These are phyloP conservation scores for Moesziomyces parantarcticus DNA, from an alignment of 1,284 basidiomycete genomes.

Conservation along the genomic window DNA sequence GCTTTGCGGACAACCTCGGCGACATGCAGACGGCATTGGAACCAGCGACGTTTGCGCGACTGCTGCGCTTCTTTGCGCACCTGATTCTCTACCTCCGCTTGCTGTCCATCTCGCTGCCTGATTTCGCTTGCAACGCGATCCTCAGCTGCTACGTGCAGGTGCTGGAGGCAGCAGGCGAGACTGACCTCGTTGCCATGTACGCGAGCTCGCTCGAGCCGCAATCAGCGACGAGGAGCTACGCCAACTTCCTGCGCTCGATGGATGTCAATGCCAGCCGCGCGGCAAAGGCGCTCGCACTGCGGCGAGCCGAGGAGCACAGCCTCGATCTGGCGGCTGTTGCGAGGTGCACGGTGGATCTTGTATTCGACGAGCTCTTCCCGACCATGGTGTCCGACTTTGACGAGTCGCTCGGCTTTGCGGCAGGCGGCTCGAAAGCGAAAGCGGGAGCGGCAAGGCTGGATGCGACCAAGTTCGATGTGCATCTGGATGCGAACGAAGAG, in stretches of 20 bases:
- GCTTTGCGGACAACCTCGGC: constrained; percentile 54
- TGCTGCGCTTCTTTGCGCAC: constrained; percentile 90
- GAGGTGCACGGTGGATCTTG: constrained; percentile 79
- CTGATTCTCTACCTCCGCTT: constrained; percentile 89
- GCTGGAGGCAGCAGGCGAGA: constrained; percentile 78
- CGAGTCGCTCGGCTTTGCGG: constrained; percentile 18
- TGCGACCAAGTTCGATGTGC: constrained; percentile 37
- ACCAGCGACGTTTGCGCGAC: constrained; percentile 64
- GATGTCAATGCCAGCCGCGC: constrained; percentile 77
- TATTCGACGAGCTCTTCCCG: constrained; percentile 73
- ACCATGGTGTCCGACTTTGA: constrained; percentile 39
- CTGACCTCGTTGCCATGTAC: constrained; percentile 91
- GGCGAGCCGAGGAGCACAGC: constrained; percentile 82
- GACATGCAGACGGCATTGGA: constrained; percentile 50
- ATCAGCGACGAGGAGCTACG: constrained; percentile 91
- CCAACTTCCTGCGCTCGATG: constrained; percentile 83
- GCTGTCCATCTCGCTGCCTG: constrained; percentile 72
- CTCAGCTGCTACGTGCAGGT: constrained; percentile 89
- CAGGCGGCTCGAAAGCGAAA: constrained; percentile 15
- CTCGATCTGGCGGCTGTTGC: constrained; percentile 86
- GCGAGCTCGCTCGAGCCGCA: constrained; percentile 86
- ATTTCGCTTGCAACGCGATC: constrained; percentile 79
- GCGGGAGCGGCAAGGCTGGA: constrained; percentile 17
- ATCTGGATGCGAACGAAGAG: constrained; percentile 49
- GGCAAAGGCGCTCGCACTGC: constrained; percentile 79